Conservation (phyloP, 768 basidiomycete genomes). For the Leccinum boreale region DNA sequence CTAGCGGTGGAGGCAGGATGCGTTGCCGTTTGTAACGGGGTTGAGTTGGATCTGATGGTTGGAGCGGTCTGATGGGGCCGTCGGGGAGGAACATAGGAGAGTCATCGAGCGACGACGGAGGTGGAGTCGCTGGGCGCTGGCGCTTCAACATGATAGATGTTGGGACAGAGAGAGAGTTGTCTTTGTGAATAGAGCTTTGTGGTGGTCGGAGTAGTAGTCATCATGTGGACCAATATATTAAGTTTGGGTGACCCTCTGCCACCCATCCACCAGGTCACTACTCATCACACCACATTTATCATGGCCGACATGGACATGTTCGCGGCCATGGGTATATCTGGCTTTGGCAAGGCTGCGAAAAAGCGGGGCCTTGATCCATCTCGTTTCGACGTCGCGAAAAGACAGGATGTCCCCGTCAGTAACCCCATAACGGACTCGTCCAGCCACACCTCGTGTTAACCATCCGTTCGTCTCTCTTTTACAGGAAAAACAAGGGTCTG, state of each 20-base stretch:
- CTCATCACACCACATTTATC: conserved; percentile 1
- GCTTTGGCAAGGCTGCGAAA: conserved; percentile 74
- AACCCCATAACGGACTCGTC: conserved; percentile 3
- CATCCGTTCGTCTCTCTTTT: conserved; percentile 2
- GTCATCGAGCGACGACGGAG: conserved; percentile 31
- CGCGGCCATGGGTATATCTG: conserved; percentile 79
- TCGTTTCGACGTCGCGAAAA: conserved; percentile 76
- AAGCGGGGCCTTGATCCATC: conserved; percentile 68
- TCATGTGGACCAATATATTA: background rate
- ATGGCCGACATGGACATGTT: conserved; percentile 68
- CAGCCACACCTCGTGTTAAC: conserved; percentile 22
- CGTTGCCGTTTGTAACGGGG: conserved; percentile 53
- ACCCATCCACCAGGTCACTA: conserved; percentile 3
- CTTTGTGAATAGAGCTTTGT: background rate
- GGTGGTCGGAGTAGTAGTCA: background rate
- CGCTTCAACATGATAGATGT: conserved; percentile 49
- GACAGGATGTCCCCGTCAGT: conserved; percentile 39
- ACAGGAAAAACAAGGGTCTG: conserved; percentile 15
- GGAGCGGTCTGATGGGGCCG: conserved; percentile 10
- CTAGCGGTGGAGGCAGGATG: conserved; percentile 47
- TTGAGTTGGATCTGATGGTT: conserved; percentile 13
- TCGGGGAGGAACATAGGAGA: conserved; percentile 20
- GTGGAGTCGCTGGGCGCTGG: conserved; percentile 45
- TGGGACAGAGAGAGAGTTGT: background rate
- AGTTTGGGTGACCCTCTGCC: conserved; percentile 18